Percentiles rank a stretch among this genome's conserved stretches.
These are phyloP conservation scores for Sicyos baderoa DNA, from an alignment of 306 rosid species.

Conservation along the genomic window DNA sequence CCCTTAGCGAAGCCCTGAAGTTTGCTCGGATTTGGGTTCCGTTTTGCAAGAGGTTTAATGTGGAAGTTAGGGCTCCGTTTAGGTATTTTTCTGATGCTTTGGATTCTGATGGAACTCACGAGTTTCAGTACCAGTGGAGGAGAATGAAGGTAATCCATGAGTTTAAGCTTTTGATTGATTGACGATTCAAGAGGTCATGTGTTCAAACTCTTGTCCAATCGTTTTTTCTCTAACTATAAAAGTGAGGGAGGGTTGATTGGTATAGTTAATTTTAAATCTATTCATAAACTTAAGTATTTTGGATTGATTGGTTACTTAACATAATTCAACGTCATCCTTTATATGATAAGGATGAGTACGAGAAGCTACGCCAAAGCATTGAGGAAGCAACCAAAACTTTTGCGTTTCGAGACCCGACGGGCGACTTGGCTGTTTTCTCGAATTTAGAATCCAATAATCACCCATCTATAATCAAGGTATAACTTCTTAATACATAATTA, in stretches of 20 bases:
- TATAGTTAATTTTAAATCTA: no score
- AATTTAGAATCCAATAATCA: constrained; percentile 30
- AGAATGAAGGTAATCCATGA: constrained; percentile 20
- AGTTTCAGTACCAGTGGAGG: constrained; percentile 37
- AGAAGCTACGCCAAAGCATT: constrained; percentile 27
- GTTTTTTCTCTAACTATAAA: no score
- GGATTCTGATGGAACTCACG: not conserved
- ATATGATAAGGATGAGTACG: constrained; percentile 25
- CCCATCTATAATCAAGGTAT: constrained; percentile 57
- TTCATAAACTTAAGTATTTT: no score
- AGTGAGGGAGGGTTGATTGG: no score
- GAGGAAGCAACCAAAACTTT: constrained; percentile 23
- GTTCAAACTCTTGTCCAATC: no score
- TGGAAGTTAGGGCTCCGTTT: constrained; percentile 59
- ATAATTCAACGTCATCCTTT: no score
- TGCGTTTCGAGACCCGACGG: constrained; percentile 5
- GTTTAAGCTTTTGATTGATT: no score
- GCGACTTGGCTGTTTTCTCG: constrained; percentile 36
- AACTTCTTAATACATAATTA: not conserved
- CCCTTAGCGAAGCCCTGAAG: constrained; percentile 43
- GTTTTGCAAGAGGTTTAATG: constrained; percentile 44
- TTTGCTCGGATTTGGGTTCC: constrained; percentile 67
- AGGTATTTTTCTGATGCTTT: constrained; percentile 29
- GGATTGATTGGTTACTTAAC: no score
- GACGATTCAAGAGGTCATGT: no score